phyloP scores from a whole-genome alignment of 148 eudicot genomes.

The Drosera capensis region DNA sequence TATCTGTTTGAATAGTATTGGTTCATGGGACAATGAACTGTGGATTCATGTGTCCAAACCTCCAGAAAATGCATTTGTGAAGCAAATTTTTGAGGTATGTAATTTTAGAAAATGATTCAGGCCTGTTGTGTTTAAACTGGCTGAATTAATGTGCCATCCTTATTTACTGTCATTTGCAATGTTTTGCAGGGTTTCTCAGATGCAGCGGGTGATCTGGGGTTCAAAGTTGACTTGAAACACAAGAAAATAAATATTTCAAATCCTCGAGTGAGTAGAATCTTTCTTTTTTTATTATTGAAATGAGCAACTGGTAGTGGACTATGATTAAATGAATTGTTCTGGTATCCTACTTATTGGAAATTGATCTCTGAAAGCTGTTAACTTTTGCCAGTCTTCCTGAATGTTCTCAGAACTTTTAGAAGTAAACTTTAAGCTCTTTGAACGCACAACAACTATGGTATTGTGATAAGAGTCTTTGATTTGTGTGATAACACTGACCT shows the following conservation, averaged over 20 bases:
- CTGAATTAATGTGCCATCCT: constrained; percentile 5
- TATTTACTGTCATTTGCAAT: constrained; percentile 6
- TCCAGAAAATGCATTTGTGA: constrained; percentile 86
- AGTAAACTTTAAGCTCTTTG: too few relatives aligned
- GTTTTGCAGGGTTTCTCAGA: constrained; percentile 64
- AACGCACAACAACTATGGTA: too few relatives aligned
- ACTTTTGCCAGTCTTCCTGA: too few relatives aligned
- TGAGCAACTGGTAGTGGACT: too few relatives aligned
- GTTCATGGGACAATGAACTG: constrained; percentile 56
- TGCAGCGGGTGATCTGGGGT: constrained; percentile 60
- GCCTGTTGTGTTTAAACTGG: too few relatives aligned
- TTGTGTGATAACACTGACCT: too few relatives aligned
- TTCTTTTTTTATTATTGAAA: background rate
- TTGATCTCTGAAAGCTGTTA: too few relatives aligned
- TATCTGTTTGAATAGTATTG: constrained; percentile 80
- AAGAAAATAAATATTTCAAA: constrained; percentile 93
- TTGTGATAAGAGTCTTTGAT: too few relatives aligned
- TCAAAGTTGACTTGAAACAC: constrained; percentile 88
- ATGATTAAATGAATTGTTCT: too few relatives aligned
- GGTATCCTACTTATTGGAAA: too few relatives aligned
- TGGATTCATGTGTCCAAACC: constrained; percentile 98
- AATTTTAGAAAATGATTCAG: background rate
- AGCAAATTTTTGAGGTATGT: constrained; percentile 74
- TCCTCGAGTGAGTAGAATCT: constrained; percentile 56
- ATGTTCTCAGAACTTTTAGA: too few relatives aligned